Percentiles rank a stretch among this genome's conserved stretches.
Conservation (phyloP, 768 basidiomycete genomes). For the Rhodocollybia butyracea region DNA sequence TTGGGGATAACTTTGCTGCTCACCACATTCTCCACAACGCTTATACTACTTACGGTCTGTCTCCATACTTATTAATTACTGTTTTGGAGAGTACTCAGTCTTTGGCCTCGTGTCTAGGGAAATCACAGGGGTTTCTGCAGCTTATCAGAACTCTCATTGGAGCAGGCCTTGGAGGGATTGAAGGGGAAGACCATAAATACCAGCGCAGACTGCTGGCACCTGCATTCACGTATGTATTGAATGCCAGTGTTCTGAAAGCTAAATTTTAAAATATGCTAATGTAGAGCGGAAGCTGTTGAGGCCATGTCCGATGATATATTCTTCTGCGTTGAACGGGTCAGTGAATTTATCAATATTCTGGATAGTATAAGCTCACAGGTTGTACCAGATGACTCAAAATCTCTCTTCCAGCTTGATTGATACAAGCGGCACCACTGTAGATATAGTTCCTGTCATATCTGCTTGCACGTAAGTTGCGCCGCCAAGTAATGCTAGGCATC, state of each 20-base stretch:
- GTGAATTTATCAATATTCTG: background rate
- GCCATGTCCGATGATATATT: conserved; percentile 30
- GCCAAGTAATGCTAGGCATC: background rate
- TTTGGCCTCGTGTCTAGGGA: conserved; percentile 12
- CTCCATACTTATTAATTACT: no score
- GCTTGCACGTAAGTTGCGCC: conserved; percentile 11
- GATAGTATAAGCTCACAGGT: background rate
- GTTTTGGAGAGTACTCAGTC: background rate
- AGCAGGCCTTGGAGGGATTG: conserved; percentile 32
- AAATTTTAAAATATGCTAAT: background rate
- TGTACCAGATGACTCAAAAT: background rate
- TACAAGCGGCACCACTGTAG: background rate
- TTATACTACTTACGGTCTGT: conserved; percentile 28
- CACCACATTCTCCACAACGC: conserved; percentile 34
- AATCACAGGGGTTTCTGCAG: conserved; percentile 28
- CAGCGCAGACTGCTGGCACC: conserved; percentile 30
- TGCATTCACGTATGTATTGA: conserved; percentile 35
- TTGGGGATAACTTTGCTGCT: conserved; percentile 32
- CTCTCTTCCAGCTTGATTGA: background rate
- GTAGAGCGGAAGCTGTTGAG: conserved; percentile 29
- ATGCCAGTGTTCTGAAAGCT: background rate
- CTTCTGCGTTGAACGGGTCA: conserved; percentile 28
- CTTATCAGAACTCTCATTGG: conserved; percentile 31
- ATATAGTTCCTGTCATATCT: background rate
- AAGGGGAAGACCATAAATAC: conserved; percentile 33